Base-by-base conservation (phyloP, 2,329 filamentous ascomycete species). In the Bipolaris gigantea region DNA sequence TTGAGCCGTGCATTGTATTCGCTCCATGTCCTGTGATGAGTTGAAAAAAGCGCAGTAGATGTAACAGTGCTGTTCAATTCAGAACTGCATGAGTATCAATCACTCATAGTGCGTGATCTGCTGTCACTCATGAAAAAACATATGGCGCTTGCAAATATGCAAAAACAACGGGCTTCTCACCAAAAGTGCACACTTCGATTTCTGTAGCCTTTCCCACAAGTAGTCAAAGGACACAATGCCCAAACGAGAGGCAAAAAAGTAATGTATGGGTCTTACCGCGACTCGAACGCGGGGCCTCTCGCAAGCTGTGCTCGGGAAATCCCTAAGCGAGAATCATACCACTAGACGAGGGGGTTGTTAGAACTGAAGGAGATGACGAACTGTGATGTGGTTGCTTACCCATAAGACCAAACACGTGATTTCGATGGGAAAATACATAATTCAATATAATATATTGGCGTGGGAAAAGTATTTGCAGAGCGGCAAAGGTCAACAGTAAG, bases 281-380 rank as follows among this genome's bases (percentile, higher is more conserved):
- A 49, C 47, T 49, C 45, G 44, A 47, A 47, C 44, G 44, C 44
- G 44, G 44, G 44, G 44, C 44, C 44, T 47, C 44, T 47, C 44
- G 44, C 44, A 47, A 47, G 44, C 40, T n/a, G 15, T 38, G 44
- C 44, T 47, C 44, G 25, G 44, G 44, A n/a, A 30, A 27, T 21
- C 83, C 83, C 84, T 86, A 85, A 85, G 84, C 83, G 83, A 84
- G 83, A 85, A 86, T 85, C 83, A 85, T 86, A 85, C 83, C 83
- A 81, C 83, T 84, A 85, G 82, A 49, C 41, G 30, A 23, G 27
- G 5, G 33, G 33, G 43, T 35, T 35, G 32, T 34, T 46, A 16
- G 32, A 16, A 46, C 21, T 41, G 39, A 41, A 41, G 8, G 39
- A 41, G 8, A 23, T 9, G 13, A 11, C 3, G 21, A n/a, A 19